phyloP scores from a whole-genome alignment of 495 filamentous ascomycete genomes.

The Apiosordaria backusii region DNA sequence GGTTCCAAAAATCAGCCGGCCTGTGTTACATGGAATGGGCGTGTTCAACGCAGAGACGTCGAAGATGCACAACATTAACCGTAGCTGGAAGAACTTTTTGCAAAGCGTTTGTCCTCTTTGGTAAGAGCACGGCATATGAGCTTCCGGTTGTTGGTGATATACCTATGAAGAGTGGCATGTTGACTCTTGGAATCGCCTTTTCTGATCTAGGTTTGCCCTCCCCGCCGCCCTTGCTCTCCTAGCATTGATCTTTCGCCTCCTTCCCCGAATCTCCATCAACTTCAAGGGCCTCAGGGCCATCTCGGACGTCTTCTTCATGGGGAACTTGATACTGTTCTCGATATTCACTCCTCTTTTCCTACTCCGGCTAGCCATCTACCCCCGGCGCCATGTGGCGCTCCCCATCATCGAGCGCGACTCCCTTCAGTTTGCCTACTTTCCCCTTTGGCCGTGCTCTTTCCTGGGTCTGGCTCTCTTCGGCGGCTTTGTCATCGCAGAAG shows the following conservation, averaged over 20 bases:
- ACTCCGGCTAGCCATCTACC: slow-evolving; percentile 6
- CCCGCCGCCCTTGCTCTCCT: slow-evolving; percentile 13
- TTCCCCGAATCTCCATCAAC: slow-evolving; percentile 1
- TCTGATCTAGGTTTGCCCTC: slow-evolving; percentile 17
- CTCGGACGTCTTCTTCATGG: slow-evolving; percentile 14
- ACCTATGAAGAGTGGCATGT: background rate
- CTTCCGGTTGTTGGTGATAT: background rate
- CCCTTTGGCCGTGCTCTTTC: slow-evolving; percentile 10
- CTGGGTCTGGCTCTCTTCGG: slow-evolving; percentile 14
- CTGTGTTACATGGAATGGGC: background rate
- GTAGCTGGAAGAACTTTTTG: background rate
- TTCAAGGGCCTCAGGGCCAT: slow-evolving; percentile 6
- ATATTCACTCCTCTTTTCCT: slow-evolving; percentile 13
- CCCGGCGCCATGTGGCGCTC: background rate
- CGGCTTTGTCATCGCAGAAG: slow-evolving; percentile 4
- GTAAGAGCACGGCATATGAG: background rate
- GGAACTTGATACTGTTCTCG: slow-evolving; percentile 10
- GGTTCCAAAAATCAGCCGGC: background rate
- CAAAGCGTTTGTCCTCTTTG: background rate
- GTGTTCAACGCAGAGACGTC: background rate
- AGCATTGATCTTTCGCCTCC: slow-evolving; percentile 13
- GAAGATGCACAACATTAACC: background rate
- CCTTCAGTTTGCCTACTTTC: slow-evolving; percentile 1
- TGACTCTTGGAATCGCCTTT: background rate
- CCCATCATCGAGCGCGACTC: slow-evolving; percentile 6